Evolutionary conservation across 371 early-diverging fungal species (phyloP), one percentile per base, ranked within the genome.

Genomic region (Actinomortierella wolfii): DNA sequence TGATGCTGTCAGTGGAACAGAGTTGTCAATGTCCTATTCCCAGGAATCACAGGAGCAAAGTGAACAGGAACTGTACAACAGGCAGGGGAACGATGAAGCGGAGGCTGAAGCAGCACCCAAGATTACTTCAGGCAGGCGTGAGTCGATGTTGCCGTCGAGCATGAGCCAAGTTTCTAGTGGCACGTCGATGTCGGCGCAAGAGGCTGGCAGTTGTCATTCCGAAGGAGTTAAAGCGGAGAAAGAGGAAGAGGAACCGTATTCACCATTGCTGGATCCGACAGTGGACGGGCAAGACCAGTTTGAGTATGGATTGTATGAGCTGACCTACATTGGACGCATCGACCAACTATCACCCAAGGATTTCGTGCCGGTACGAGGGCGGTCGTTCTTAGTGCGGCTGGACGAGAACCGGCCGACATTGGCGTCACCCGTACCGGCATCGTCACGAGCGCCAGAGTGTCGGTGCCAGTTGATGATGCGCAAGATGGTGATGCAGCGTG

Each of bases 401-500:
- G 68, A 67, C 29, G 68, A 67, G 45, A 62, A 67, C 46, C 68
- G 68, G 2, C 68, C 68, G 3, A 67, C 68, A 0, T 18, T 67
- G 28, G 68, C 68, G 0, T 67, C 68, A 1, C 68, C 68, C 1
- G 68, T 67, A 3, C 68, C 68, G 3, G 41, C 54, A 39, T 59
- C 56, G n/a, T 61, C 61, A 13, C 52, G 45, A 29, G 47, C 58
- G n/a, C 49, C 54, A 13, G 68, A 67, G 46, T 67, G 68, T 46
- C 68, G 68, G 3, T 67, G 68, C 28, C 68, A 67, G 51, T 39
- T 67, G 23, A 67, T 67, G 68, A 61, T 67, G 62, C 68, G 68
- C 45, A 67, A 67, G 54, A 62, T 43, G 3, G 40, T 67, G 47
- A 57, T 67, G 62, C 68, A 67, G 8, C 53, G 57, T 2, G 68